Evolutionary conservation across 2,329 filamentous ascomycete species (phyloP).

Genomic region (Cercospora zeae-maydis): DNA sequence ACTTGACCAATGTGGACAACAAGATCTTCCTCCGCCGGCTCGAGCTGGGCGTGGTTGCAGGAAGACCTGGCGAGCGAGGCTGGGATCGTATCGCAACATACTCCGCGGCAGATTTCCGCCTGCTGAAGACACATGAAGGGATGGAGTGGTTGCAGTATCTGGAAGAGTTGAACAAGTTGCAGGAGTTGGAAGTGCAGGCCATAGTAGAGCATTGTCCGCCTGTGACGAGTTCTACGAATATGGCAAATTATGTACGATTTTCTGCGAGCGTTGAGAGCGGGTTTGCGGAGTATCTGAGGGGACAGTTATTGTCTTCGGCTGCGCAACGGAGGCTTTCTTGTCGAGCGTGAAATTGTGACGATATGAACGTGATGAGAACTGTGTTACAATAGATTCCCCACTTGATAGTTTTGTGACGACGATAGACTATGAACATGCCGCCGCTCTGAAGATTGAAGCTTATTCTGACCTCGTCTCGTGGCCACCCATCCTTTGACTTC

Average conservation of each 20-base stretch:
- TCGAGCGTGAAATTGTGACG: background rate
- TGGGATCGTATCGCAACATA: conserved; percentile 52
- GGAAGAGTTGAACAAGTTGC: conserved; percentile 48
- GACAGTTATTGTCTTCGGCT: conserved; percentile 16
- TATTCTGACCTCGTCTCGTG: conserved; percentile 1
- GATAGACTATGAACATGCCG: background rate
- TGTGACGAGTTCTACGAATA: conserved; percentile 50
- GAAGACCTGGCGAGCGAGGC: conserved; percentile 44
- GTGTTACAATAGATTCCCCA: background rate
- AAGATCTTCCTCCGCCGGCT: conserved; percentile 40
- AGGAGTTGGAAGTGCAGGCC: conserved; percentile 51
- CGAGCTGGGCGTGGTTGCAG: conserved; percentile 53
- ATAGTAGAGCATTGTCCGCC: conserved; percentile 54
- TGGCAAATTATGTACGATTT: conserved; percentile 58
- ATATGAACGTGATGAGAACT: background rate
- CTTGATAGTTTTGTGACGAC: background rate
- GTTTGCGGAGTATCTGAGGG: conserved; percentile 52
- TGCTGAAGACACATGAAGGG: conserved; percentile 45
- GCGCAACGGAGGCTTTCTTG: background rate
- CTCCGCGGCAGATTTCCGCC: conserved; percentile 47
- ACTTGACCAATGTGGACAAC: conserved; percentile 36
- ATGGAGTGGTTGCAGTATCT: conserved; percentile 59
- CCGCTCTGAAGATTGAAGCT: background rate
- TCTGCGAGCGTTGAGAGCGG: conserved; percentile 57
- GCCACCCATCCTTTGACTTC: background rate